A percentile compares a stretch with the other conserved stretches of the same genome.
phyloP scores from a whole-genome alignment of 305 asterid genomes.

The Coffea humblotiana region DNA sequence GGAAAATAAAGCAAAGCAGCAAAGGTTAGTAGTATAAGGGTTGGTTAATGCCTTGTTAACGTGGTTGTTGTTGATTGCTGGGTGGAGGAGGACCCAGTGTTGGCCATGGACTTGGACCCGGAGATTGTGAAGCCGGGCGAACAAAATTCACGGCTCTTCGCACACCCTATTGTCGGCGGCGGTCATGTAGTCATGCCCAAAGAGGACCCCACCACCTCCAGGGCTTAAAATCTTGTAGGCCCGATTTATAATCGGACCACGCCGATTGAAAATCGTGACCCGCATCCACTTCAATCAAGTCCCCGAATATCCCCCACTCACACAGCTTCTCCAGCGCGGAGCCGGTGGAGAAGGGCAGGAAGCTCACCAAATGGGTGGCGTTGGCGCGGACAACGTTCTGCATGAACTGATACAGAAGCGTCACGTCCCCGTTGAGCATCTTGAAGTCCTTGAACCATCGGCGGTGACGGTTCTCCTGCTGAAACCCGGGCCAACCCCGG shows the following conservation, averaged over 20 bases:
- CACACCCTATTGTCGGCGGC: slow-evolving; percentile 44
- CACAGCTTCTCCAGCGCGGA: slow-evolving; percentile 46
- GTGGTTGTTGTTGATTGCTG: no score
- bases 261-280: slow-evolving; percentile 61
- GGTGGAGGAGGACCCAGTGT: slow-evolving; percentile 37
- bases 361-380: slow-evolving; percentile 33
- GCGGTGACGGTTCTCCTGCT: background rate
- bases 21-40: no score
- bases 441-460: slow-evolving; percentile 29
- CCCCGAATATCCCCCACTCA: slow-evolving; percentile 53
- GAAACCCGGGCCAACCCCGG: slow-evolving; percentile 65
- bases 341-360: slow-evolving; percentile 47
- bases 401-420: slow-evolving; percentile 51
- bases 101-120: slow-evolving; percentile 45
- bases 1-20: no score
- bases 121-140: slow-evolving; percentile 38
- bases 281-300: slow-evolving; percentile 54
- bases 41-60: no score
- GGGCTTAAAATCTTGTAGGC: slow-evolving; percentile 43
- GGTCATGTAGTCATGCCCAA: slow-evolving; percentile 48
- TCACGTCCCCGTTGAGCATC: slow-evolving; percentile 45
- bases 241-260: slow-evolving; percentile 49
- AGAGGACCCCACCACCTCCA: slow-evolving; percentile 34
- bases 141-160: slow-evolving; percentile 47
- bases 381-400: slow-evolving; percentile 41